phyloP scores from a whole-genome alignment of 768 basidiomycete genomes.

The Kwoniella sp. region DNA sequence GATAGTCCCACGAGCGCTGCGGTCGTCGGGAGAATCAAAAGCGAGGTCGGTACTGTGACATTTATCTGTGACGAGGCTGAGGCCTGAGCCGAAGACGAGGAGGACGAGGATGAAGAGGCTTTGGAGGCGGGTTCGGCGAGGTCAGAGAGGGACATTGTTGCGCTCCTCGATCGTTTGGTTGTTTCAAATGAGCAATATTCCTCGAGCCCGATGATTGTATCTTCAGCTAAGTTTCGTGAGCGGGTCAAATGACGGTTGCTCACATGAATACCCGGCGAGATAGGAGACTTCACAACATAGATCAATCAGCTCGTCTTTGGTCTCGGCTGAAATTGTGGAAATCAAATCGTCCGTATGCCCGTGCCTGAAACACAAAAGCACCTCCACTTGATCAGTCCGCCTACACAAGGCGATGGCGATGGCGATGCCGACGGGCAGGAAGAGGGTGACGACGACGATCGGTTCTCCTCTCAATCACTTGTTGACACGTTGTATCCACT shows the following conservation, averaged over 20 bases:
- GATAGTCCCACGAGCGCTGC: slow-evolving; percentile 46
- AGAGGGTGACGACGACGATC: not conserved
- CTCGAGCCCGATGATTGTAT: too few species aligned
- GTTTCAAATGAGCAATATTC: not conserved
- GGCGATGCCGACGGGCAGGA: slow-evolving; percentile 1
- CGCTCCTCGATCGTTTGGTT: not conserved
- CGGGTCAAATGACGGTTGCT: too few species aligned
- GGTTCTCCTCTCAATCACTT: too few species aligned
- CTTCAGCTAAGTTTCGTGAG: too few species aligned
- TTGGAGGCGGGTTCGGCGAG: slow-evolving; percentile 11
- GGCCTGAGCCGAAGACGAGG: not conserved
- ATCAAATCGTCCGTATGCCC: slow-evolving; percentile 7
- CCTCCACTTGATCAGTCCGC: slow-evolving; percentile 20
- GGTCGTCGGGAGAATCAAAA: slow-evolving; percentile 48
- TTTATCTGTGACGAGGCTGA: slow-evolving; percentile 23
- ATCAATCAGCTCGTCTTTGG: not conserved
- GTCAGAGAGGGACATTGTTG: slow-evolving; percentile 21
- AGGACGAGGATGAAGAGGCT: slow-evolving; percentile 12
- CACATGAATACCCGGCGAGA: too few species aligned
- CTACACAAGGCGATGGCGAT: not conserved
- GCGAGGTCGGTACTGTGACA: slow-evolving; percentile 40
- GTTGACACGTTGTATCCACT: too few species aligned
- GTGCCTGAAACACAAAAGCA: slow-evolving; percentile 10
- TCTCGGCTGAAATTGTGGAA: too few species aligned
- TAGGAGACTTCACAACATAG: too few species aligned